Percentiles rank a stretch among this genome's conserved stretches.
These are phyloP conservation scores for Clonostachys sp. DNA, from an alignment of 2,329 filamentous ascomycete species.

Conservation along the genomic window DNA sequence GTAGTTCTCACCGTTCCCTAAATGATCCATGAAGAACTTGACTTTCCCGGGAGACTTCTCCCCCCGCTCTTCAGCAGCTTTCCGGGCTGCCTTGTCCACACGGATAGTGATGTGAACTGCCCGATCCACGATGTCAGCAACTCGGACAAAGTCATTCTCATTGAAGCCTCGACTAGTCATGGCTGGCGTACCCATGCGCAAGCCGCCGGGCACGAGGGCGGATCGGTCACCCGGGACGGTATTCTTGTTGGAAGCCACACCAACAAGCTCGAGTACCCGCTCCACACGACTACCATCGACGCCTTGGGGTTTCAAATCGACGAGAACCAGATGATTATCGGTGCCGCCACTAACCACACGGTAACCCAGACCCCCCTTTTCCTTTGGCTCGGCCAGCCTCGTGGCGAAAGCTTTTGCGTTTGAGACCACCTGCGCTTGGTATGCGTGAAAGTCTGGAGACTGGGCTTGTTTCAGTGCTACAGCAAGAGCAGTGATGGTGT, in stretches of 20 bases:
- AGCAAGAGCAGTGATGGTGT: slow-evolving; percentile 93
- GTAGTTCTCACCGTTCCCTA: slow-evolving; percentile 63
- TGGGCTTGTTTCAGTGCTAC: slow-evolving; percentile 94
- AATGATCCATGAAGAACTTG: slow-evolving; percentile 63
- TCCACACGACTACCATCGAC: slow-evolving; percentile 90
- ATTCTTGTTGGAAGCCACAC: slow-evolving; percentile 99
- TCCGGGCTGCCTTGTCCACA: slow-evolving; percentile 67
- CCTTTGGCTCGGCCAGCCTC: slow-evolving; percentile 61
- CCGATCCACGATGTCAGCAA: slow-evolving; percentile 81
- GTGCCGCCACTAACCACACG: slow-evolving; percentile 90
- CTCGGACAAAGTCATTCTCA: slow-evolving; percentile 80
- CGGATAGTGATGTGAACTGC: slow-evolving; percentile 75
- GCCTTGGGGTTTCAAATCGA: slow-evolving; percentile 83
- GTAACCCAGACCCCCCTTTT: slow-evolving; percentile 76
- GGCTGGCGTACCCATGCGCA: slow-evolving; percentile 91
- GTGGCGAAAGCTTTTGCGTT: slow-evolving; percentile 86
- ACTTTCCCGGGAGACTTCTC: slow-evolving; percentile 62
- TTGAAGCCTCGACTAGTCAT: slow-evolving; percentile 97
- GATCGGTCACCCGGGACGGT: slow-evolving; percentile 94
- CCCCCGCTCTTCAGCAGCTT: slow-evolving; percentile 61
- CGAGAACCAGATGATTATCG: slow-evolving; percentile 92
- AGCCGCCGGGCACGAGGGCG: slow-evolving; percentile 85
- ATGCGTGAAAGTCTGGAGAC: slow-evolving; percentile 82
- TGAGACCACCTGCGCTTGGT: slow-evolving; percentile 84
- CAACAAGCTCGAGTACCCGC: slow-evolving; percentile 84